Base-by-base conservation (phyloP, 108 stramenopile species). In the Chaetoceros tenuissimus region DNA sequence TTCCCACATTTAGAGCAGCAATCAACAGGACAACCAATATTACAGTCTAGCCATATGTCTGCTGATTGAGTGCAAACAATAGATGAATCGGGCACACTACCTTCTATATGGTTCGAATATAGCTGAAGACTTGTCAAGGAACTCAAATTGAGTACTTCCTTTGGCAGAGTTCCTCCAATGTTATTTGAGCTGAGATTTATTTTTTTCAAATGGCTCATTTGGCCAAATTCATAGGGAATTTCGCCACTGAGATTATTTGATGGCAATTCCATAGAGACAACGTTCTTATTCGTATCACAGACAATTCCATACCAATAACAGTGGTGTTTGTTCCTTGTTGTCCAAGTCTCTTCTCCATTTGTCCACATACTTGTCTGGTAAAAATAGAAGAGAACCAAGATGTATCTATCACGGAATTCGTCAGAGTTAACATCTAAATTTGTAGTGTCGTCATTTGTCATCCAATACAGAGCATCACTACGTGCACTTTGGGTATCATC, bases 181-280 rank as follows among this genome's bases (percentile, higher is more conserved):
- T n/a, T n/a, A n/a, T n/a, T n/a, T n/a, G n/a, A n/a, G n/a, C n/a
- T n/a, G n/a, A n/a, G n/a, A n/a, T n/a, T n/a, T n/a, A n/a, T n/a
- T n/a, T n/a, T n/a, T n/a, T 30, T 46, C 20, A 82, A 53, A 30
- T 57, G 46, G 0, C 60, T 44, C 22, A 82, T 40, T 31, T 69
- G 45, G 24, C 62, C 72, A 19, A 80, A 31, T n/a, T 59, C 62
- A 54, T 63, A 66, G 2, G 79, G 79, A n/a, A 80, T 60, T 18
- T 55, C n/a, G 24, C 76, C 76, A 29, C 22, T 59, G 31, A 77
- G 21, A 28, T 73, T 64, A 52, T 77, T 77, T 1, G 28, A 45
- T 10, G 64, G 58, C 48, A 68, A 55, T 60, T 64, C 43, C 34
- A 66, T 60, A 28, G 68, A 53, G 47, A 53, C 53, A 46, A 62